Base-by-base conservation (phyloP, 352 stramenopile species). In the Phytophthora litchii region DNA sequence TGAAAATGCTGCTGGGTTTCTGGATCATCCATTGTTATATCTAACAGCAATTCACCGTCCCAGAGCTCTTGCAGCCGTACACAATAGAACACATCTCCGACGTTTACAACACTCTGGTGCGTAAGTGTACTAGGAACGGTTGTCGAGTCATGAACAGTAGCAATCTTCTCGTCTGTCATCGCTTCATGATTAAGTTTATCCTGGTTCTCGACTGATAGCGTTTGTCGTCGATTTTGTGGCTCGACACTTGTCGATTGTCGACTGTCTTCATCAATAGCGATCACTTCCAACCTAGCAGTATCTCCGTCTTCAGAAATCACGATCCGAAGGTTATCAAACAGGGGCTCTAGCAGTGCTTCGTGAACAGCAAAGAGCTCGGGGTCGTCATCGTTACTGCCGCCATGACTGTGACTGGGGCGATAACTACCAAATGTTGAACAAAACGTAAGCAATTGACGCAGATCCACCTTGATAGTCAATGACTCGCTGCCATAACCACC, bases 1-100 rank as follows among this genome's bases (percentile, higher is more conserved):
- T 78, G 54, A 45, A 74, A 79, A n/a, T 71, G 60, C 0, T 64
- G 48, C 9, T 70, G 68, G 0, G 64, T 62, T 27, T 88, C 78
- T 0, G 78, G 74, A 40, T 88, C 74, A 43, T 87, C 78, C 69
- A 87, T 83, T 0, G 57, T 70, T 23, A 89, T 63, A 17, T 76
- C 69, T 1, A 90, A 65, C 51, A 81, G 69, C 19, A 88, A 56
- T n/a, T 90, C 80, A 10, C 70, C 77, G 40, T 89, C 77, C 77
- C 77, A 89, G 1, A 86, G 23, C 46, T 89, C 80, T 56, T 83
- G 73, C 38, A 88, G 71, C 3, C 71, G 73, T 37, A 87, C 51
- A 21, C 77, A 88, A 44, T 85, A 89, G 54, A 86, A 89, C 0
- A 72, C 54, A 0, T 72, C 64, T 19, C 44, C 66, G 12, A 83